phyloP scores from a whole-genome alignment of 495 filamentous ascomycete genomes.

The Talaromyces stipitatus region DNA sequence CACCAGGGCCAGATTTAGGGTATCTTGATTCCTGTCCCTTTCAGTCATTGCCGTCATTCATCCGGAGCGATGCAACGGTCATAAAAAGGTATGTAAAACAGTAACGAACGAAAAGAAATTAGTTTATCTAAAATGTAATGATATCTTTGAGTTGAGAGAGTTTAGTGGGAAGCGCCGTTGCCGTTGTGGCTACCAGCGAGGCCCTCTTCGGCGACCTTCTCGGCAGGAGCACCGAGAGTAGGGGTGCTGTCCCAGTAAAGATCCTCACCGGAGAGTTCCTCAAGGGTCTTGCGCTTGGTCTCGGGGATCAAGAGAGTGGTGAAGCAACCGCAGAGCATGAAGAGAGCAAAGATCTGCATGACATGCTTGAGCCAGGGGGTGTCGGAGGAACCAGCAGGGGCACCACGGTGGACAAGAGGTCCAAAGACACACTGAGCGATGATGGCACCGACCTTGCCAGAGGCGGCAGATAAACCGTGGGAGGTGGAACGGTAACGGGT shows the following conservation, averaged over 20 bases:
- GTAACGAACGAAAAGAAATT: slow-evolving; percentile 4
- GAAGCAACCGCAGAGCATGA: slow-evolving; percentile 67
- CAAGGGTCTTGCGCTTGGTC: slow-evolving; percentile 64
- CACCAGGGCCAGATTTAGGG: not conserved
- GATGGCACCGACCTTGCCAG: slow-evolving; percentile 76
- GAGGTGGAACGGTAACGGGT: slow-evolving; percentile 79
- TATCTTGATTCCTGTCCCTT: not conserved
- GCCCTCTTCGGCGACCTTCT: slow-evolving; percentile 2
- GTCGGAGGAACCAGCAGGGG: slow-evolving; percentile 22
- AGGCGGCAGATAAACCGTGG: slow-evolving; percentile 76
- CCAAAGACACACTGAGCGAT: slow-evolving; percentile 42
- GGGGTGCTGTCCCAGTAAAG: slow-evolving; percentile 2
- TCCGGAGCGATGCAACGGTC: not conserved
- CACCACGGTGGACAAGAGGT: slow-evolving; percentile 34
- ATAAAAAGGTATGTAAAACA: not conserved
- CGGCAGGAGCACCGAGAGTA: not conserved
- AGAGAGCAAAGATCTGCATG: slow-evolving; percentile 71
- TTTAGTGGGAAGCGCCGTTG: slow-evolving; percentile 4
- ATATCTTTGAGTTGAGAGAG: not conserved
- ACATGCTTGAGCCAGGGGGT: slow-evolving; percentile 72
- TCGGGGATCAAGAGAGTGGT: slow-evolving; percentile 63
- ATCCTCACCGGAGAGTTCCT: slow-evolving; percentile 47
- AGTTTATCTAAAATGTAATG: not conserved
- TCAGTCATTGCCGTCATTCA: not conserved
- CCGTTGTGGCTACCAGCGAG: not conserved